These are phyloP conservation scores for Eucalyptus paniculata DNA, from an alignment of 345 rosid genomes.

Conservation along the genomic window DNA sequence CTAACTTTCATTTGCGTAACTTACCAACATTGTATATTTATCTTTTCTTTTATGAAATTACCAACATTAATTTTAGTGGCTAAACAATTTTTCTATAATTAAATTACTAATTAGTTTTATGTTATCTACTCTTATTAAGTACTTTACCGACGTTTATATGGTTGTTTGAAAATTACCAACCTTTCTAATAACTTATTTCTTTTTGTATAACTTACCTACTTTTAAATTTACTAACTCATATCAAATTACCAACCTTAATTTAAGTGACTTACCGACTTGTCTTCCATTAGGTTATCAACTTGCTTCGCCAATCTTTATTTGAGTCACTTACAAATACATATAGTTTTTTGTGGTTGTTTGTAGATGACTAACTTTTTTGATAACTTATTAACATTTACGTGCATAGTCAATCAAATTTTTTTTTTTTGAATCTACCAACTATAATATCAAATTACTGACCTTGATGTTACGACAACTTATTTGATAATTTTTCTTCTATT, in stretches of 20 bases:
- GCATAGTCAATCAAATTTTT: neutral
- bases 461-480: neutral
- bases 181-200: neutral
- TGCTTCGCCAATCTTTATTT: neutral
- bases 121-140: neutral
- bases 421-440: neutral
- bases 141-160: neutral
- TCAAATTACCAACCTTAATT: neutral
- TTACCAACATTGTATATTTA: rapidly evolving
- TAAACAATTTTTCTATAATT: neutral
- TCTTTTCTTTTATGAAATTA: neutral
- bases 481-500: neutral
- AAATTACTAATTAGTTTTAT: neutral
- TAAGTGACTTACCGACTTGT: neutral
- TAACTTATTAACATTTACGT: neutral
- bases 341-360: neutral
- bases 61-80: neutral
- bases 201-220: neutral
- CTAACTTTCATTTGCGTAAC: neutral
- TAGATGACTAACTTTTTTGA: rapidly evolving
- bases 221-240: neutral
- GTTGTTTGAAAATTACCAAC: neutral
- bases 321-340: neutral
- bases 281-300: neutral
- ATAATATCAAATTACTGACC: neutral